Base-by-base conservation (phyloP, 805 yeast species). In the Candida xiaguanensis region DNA sequence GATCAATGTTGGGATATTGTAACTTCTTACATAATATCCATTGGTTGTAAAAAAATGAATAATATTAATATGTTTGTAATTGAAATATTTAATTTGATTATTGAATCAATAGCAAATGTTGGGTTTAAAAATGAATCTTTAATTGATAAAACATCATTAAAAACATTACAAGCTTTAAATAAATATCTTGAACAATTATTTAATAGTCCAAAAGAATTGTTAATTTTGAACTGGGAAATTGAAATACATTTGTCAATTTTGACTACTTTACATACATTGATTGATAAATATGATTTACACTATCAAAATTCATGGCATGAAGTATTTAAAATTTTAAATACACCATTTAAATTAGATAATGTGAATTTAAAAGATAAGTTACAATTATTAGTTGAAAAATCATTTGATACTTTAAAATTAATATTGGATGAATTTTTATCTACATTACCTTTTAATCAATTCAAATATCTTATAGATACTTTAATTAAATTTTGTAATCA, bases 361-460 rank as follows among this genome's bases (percentile, higher is more conserved):
- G 44, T 47, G 38, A 61, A 69, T 2, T 60, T 75, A 18, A 55
- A 53, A 14, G 80, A 76, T 13, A 78, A 78, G 42, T 62, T 75
- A 18, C 60, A 63, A 16, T 70, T 71, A 4, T 69, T 87, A 27
- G 66, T 77, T 44, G 78, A 77, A 46, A 75, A 83, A 0, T 79
- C 95, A 0, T 93, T 88, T 62, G 90, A 82, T 40, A 84, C 93
- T 0, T 68, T 91, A 46, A 90, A 87, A 53, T 71, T 90, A 38
- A 79, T 91, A 15, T 71, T 95, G 44, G 95, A 88, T 53, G 97
- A 91, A 54, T 88, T 91, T 51, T 59, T 93, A 34, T 80, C 77
- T 28, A 67, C 80, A 3, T 65, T 93, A 8, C 95, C 97, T 0
- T 59, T 72, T 24, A 63, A 67, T n/a, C 82, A 82, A 40, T 67